Base-by-base conservation (phyloP, 352 stramenopile genomes). In the Peronosclerospora sorghi region DNA sequence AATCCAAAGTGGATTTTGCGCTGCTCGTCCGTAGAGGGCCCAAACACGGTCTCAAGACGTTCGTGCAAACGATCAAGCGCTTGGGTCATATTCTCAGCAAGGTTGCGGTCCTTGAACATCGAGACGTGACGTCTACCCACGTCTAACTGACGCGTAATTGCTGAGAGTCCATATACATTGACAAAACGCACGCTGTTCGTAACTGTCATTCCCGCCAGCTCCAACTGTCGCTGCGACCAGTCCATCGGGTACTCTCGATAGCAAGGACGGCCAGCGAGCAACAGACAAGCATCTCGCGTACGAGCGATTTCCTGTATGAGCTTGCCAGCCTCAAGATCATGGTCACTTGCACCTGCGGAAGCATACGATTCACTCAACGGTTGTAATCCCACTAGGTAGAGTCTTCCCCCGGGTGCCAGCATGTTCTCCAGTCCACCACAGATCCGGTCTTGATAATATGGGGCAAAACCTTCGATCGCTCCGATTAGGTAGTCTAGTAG, bases 211-310 rank as follows among this genome's bases (percentile, higher is more conserved):
- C 72, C 69, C 12, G 62, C 57, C 24, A 70, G 48, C 29, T 64
- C 42, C 8, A 95, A 46, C 47, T 96, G 83, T 21, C 81, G 68
- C 27, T 84, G 46, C 26, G 88, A 82, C 86, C 86, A 96, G 32
- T 84, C 66, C 29, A 95, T 56, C 8, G 86, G 86, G 49, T 91
- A 96, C 51, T 96, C 86, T 14, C 86, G 72, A 59, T 96, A 96
- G 47, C 79, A 91, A 37, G 83, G 68, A 48, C 89, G 72, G 2
- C 68, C 73, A 17, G 78, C 84, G 15, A 96, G 56, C n/a, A 95
- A 54, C 40, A 96, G 85, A 62, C 83, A 95, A 5, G 86, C 83
- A 67, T 96, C 84, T 6, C 86, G 66, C 14, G 81, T 71, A 18
- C 76, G 68, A 43, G 69, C 74, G 41, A 86, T 72, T 51, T 91